Base-by-base conservation (phyloP, 2,329 filamentous ascomycete genomes). In the Diaporthe nobilis region DNA sequence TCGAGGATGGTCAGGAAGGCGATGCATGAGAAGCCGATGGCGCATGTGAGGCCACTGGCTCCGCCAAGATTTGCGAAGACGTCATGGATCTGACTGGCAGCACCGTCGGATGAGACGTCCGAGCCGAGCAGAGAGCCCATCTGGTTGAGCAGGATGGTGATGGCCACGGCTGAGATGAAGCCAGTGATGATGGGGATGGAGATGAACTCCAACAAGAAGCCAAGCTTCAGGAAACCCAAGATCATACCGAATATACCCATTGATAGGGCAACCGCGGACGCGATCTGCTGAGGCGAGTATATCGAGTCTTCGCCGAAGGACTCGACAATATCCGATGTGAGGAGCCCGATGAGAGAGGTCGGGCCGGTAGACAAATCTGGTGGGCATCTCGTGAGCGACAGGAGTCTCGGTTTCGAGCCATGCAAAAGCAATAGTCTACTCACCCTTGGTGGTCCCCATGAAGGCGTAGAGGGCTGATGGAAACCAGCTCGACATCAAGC, bases 121-220 rank as follows among this genome's bases (percentile, higher is more conserved):
- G 81, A 79, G 13, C 91, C 91, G 2, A 93, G 87, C 0, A 93
- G 87, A 1, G 89, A 89, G 4, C 87, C 89, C 74, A 93, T 87
- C 80, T 93, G 92, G n/a, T 90, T 91, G 68, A 92, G 88, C 31
- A 90, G 88, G 79, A 93, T 93, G 42, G 90, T 91, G 65, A 93
- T 89, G 34, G 91, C 92, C 1, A 92, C 91, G 2, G 91, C 91
- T 0, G 91, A 92, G 78, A 93, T 92, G 83, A 93, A 93, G 6
- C 92, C 92, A 9, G 87, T 90, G 0, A 93, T 86, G 1, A 93
- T 90, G 0, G 91, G 91, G 1, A 91, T 86, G 0, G 91, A 92
- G 78, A 93, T 90, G 78, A 92, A 93, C 76, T 93, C 91, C 28
- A 93, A 86, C 7, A 93, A 84, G 80, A 92, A 93, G 0, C 91